Conservation (phyloP, 176 grass and related monocot species). For the Alopecurus myosuroides region DNA sequence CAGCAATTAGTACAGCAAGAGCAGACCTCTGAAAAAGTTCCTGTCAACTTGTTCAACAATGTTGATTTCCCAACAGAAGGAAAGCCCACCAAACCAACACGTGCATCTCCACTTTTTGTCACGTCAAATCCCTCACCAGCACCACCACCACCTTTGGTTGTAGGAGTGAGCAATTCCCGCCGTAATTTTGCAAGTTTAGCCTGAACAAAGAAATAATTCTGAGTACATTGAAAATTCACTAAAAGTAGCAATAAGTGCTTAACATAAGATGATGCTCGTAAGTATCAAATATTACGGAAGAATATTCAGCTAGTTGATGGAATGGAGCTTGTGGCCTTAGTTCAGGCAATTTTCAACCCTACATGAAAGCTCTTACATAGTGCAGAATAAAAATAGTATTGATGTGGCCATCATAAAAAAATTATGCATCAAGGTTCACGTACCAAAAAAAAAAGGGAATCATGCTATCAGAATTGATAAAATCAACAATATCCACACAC, state of each 20-base stretch:
- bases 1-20: constrained; percentile 6
- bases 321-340: background rate
- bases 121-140: constrained; percentile 97
- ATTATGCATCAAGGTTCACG: background rate
- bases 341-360: background rate
- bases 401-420: background rate
- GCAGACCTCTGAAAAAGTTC: constrained; percentile 94
- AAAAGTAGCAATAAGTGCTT: background rate
- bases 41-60: constrained; percentile 89
- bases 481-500: background rate
- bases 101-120: constrained; percentile 92
- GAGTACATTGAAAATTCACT: background rate
- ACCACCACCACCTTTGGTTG: constrained; percentile 82
- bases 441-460: background rate
- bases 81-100: constrained; percentile 93
- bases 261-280: background rate
- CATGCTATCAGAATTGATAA: background rate
- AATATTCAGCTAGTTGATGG: background rate
- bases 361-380: background rate
- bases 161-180: constrained; percentile 72
- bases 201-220: constrained; percentile 37
- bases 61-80: constrained; percentile 98
- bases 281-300: background rate
- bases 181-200: constrained; percentile 95
- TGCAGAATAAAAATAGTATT: background rate